These are phyloP conservation scores for Beauveria varroae DNA, from an alignment of 2,329 filamentous ascomycete genomes.

Conservation along the genomic window DNA sequence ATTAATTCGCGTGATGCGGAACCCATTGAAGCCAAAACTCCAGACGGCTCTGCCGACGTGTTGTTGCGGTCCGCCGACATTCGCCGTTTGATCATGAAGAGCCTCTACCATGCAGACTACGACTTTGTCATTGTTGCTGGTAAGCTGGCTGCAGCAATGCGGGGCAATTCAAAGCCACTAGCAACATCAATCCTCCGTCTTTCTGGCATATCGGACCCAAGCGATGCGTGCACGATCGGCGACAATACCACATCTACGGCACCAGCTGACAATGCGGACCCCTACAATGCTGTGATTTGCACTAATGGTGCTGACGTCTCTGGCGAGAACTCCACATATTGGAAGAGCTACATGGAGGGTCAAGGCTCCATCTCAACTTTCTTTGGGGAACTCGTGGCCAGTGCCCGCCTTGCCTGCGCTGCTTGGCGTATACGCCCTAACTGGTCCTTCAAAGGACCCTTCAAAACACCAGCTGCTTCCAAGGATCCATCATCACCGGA, in stretches of 20 bases:
- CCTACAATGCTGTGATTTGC: slow-evolving; percentile 22
- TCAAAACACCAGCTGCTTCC: background rate
- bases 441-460: slow-evolving; percentile 8
- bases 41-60: background rate
- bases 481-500: slow-evolving; percentile 8
- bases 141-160: background rate
- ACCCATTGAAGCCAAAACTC: background rate
- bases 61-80: background rate
- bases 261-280: background rate
- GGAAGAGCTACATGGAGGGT: slow-evolving; percentile 21
- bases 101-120: background rate
- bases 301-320: slow-evolving; percentile 24
- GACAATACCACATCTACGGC: background rate
- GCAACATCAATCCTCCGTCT: accelerated
- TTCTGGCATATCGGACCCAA: background rate
- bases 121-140: background rate
- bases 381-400: slow-evolving; percentile 26
- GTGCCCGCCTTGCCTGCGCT: slow-evolving; percentile 31
- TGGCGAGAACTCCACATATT: slow-evolving; percentile 17
- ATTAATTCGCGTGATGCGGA: slow-evolving; percentile 13
- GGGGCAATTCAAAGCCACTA: background rate
- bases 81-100: background rate
- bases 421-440: slow-evolving; percentile 21
- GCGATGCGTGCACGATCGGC: background rate
- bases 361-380: slow-evolving; percentile 22